Base-by-base conservation (phyloP, 805 yeast genomes). In the Zygoascus flipseniorum region DNA sequence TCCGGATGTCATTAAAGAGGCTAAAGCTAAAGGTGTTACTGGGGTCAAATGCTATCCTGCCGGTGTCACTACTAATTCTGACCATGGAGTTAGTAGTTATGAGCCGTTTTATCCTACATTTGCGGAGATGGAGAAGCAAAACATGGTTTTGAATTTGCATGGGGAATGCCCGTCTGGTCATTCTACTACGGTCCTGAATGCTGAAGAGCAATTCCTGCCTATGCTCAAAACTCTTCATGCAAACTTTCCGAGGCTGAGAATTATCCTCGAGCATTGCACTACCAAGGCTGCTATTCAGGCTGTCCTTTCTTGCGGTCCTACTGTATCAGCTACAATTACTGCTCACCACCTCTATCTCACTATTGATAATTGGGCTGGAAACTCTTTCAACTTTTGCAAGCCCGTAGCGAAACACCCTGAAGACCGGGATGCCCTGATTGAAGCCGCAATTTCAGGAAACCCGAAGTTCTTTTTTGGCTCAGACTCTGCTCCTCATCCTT, bases 41-140 rank as follows among this genome's bases (percentile, higher is more conserved):
- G 99, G 99, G 53, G 88, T 93, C 60, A 93, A 93, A 69, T 89
- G 96, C 67, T 93, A 93, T 68, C 99, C 99, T 43, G 97, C 98
- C 1, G 99, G 99, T 46, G 99, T 93, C 32, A 93, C 99, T n/a
- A 93, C 99, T 42, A 93, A 93, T 72, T 89, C 97, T 9, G 86
- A 84, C 2, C 70, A 69, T 53, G 99, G 99, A 50, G 97, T 93
- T 23, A 88, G 89, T 62, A 96, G 92, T 64, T 93, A 93, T 70
- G 79, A 85, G 48, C 82, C 78, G 5, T 93, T 90, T 63, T 93
- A 89, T 67, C 96, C 97, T 4, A 77, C 93, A 9, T 93, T 93
- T 66, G 77, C 85, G 64, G 96, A 88, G 13, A 84, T 93, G 92
- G 85, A 92, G 69, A 77, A 80, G 58, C 79, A 86, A 57, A 77